Evolutionary conservation across 2,329 filamentous ascomycete species (phyloP).

Genomic region (Nothomitra cinnamomea): DNA sequence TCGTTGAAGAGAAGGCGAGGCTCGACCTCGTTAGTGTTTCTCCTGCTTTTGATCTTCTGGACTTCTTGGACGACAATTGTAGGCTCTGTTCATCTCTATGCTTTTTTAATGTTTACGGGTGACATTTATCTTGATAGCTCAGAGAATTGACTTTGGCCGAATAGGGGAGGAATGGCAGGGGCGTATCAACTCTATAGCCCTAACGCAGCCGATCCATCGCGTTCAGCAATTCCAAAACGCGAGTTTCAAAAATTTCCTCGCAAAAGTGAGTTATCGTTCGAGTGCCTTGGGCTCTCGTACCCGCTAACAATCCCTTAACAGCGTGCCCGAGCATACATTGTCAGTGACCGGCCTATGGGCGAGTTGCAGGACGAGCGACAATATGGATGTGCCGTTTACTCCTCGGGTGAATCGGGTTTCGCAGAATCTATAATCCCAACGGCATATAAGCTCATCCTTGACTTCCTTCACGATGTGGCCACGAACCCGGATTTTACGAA

Average conservation of each 20-base stretch:
- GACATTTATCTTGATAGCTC: not conserved
- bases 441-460: conserved; percentile 35
- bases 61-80: conserved; percentile 39
- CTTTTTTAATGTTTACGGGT: not conserved
- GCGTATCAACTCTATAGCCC: conserved; percentile 23
- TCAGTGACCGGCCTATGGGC: conserved; percentile 28
- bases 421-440: conserved; percentile 45
- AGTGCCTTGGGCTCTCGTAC: not conserved
- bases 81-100: conserved; percentile 20
- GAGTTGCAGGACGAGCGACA: conserved; percentile 32
- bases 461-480: conserved; percentile 44
- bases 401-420: conserved; percentile 42
- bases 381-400: conserved; percentile 49
- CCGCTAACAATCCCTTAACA: conserved; percentile 17
- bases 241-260: conserved; percentile 4
- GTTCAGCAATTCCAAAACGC: conserved; percentile 15
- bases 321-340: conserved; percentile 43
- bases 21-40: conserved; percentile 58
- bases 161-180: conserved; percentile 23
- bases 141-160: not conserved
- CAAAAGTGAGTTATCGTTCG: conserved; percentile 25
- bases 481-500: conserved; percentile 17
- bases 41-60: conserved; percentile 42
- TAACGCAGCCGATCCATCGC: conserved; percentile 23
- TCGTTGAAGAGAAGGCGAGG: conserved; percentile 32